phyloP scores from a whole-genome alignment of 129 eudicot genomes.

The Saussurea involucrata region DNA sequence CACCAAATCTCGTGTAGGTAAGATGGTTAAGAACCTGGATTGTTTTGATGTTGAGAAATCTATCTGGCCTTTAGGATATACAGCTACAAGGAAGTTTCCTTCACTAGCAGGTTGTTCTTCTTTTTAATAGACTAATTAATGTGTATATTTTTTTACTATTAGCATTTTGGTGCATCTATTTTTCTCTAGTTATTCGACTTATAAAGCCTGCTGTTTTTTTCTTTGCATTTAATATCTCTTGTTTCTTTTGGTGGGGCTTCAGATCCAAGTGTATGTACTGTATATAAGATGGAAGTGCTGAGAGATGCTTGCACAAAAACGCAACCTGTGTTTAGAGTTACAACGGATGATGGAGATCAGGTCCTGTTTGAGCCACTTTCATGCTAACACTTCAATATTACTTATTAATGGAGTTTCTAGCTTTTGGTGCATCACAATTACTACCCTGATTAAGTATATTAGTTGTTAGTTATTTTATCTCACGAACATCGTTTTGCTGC shows the following conservation, averaged over 20 bases:
- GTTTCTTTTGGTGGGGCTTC: slow-evolving; percentile 12
- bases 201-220: neutral
- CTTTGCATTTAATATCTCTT: neutral
- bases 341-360: slow-evolving; percentile 73
- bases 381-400: neutral
- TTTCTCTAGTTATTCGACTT: neutral
- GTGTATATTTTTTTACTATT: neutral
- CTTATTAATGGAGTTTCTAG: neutral
- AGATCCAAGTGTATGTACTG: slow-evolving; percentile 55
- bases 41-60: slow-evolving; percentile 44
- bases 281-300: slow-evolving; percentile 79
- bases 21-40: slow-evolving; percentile 54
- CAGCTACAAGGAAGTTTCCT: slow-evolving; percentile 72
- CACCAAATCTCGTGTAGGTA: slow-evolving; percentile 42
- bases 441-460: neutral
- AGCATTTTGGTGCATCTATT: neutral
- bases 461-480: neutral
- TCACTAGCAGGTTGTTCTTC: slow-evolving; percentile 59
- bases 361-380: slow-evolving; percentile 26
- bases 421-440: neutral
- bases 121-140: neutral
- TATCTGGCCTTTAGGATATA: slow-evolving; percentile 76
- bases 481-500: neutral
- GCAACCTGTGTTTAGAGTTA: slow-evolving; percentile 70
- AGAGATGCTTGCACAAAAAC: slow-evolving; percentile 57